These are phyloP conservation scores for Curvularia hawaiiensis DNA, from an alignment of 2,329 filamentous ascomycete genomes.

Conservation along the genomic window DNA sequence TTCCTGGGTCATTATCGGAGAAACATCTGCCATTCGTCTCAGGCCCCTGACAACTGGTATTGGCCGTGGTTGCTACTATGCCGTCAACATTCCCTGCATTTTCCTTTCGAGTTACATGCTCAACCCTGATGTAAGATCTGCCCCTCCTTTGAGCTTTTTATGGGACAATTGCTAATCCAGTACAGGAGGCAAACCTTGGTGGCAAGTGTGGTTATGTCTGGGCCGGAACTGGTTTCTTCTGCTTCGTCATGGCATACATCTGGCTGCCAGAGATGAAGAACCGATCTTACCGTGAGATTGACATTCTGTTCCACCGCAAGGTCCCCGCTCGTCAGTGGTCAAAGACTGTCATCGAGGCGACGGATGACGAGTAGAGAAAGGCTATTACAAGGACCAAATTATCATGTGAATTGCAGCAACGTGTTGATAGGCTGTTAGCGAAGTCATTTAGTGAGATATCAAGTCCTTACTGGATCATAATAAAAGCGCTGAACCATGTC, in stretches of 20 bases:
- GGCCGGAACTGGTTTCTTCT: constrained; percentile 58
- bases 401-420: background rate
- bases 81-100: constrained; percentile 69
- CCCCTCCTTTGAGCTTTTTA: constrained; percentile 57
- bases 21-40: constrained; percentile 69
- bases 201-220: constrained; percentile 43
- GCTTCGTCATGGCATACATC: constrained; percentile 57
- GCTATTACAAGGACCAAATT: background rate
- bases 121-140: constrained; percentile 53
- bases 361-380: constrained; percentile 63
- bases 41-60: constrained; percentile 69
- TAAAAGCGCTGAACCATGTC: background rate
- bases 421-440: background rate
- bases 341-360: constrained; percentile 61
- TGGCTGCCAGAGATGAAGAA: constrained; percentile 62
- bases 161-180: constrained; percentile 57
- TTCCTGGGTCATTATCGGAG: constrained; percentile 70
- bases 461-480: background rate
- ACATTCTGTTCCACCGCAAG: constrained; percentile 52
- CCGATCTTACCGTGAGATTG: constrained; percentile 57
- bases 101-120: constrained; percentile 67
- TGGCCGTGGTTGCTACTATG: constrained; percentile 67
- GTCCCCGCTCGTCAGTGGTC: constrained; percentile 62
- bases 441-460: background rate
- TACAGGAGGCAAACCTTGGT: constrained; percentile 59